A percentile compares a stretch with the other conserved stretches of the same genome.
Conservation (phyloP, 768 basidiomycete species). For the Strobilomyces dryophilus region DNA sequence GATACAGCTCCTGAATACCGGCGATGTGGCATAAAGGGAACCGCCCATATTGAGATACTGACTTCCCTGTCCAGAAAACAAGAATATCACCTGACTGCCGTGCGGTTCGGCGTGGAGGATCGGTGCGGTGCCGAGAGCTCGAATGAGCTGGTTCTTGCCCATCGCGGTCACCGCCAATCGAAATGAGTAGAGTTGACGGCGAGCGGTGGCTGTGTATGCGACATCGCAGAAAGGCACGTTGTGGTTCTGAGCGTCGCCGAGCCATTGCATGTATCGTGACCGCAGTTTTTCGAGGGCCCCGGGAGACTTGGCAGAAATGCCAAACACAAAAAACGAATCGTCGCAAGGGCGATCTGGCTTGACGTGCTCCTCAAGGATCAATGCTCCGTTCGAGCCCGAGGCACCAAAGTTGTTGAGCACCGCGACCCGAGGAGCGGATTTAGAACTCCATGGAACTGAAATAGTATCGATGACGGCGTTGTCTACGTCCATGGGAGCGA, state of each 20-base stretch:
- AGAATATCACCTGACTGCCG: conserved; percentile 46
- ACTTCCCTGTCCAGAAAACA: conserved; percentile 72
- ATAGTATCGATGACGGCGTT: conserved; percentile 44
- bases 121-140: neutral
- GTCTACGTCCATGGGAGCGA: conserved; percentile 45
- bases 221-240: too few relatives aligned
- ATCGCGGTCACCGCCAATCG: too few relatives aligned
- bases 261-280: too few relatives aligned
- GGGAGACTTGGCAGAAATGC: conserved; percentile 57
- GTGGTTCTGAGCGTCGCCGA: too few relatives aligned
- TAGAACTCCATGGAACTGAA: conserved; percentile 40
- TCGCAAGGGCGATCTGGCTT: neutral
- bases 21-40: conserved; percentile 45
- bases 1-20: conserved; percentile 32
- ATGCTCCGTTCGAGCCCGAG: conserved; percentile 62
- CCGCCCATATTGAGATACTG: conserved; percentile 66
- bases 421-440: conserved; percentile 42
- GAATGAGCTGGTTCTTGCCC: too few relatives aligned
- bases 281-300: conserved; percentile 20
- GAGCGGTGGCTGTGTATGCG: too few relatives aligned
- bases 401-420: conserved; percentile 76
- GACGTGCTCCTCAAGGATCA: conserved; percentile 55
- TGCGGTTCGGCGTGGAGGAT: conserved; percentile 29
- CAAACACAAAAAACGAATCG: conserved; percentile 41
- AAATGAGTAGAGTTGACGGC: too few relatives aligned